Evolutionary conservation across 108 stramenopile species (phyloP).

Genomic region (Thalassiosira profunda): DNA sequence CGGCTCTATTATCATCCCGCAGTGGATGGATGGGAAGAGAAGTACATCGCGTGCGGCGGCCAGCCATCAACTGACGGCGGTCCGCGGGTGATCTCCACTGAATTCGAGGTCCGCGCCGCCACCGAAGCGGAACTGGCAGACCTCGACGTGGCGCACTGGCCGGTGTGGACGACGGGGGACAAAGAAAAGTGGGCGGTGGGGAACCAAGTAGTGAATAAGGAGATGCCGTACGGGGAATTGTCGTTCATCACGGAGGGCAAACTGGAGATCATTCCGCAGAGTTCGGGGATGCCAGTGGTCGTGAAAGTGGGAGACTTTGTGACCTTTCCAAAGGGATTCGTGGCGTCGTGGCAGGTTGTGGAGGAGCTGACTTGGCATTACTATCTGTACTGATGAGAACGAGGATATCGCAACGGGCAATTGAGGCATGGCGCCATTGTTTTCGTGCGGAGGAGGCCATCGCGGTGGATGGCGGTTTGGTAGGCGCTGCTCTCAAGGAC

Average conservation of each 20-base stretch:
- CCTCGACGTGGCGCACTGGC: slow-evolving; percentile 11
- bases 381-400: slow-evolving; percentile 2
- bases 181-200: slow-evolving; percentile 13
- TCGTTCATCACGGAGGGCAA: background rate
- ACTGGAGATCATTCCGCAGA: slow-evolving; percentile 5
- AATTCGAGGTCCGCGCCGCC: slow-evolving; percentile 5
- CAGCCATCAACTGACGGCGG: background rate
- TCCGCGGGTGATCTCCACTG: slow-evolving; percentile 4
- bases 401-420: too few relatives aligned
- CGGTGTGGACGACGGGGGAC: slow-evolving; percentile 13
- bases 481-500: background rate
- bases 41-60: too few relatives aligned
- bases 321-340: slow-evolving; percentile 5
- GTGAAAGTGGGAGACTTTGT: slow-evolving; percentile 11
- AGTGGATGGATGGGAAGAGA: too few relatives aligned
- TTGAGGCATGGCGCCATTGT: too few relatives aligned
- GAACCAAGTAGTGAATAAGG: slow-evolving; percentile 16
- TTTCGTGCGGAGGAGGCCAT: too few relatives aligned
- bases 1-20: too few relatives aligned
- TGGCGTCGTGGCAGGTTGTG: slow-evolving; percentile 8
- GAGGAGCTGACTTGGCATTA: slow-evolving; percentile 18
- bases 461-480: too few relatives aligned
- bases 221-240: slow-evolving; percentile 23
- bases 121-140: background rate
- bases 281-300: background rate